A percentile compares a stretch with the other conserved stretches of the same genome.
phyloP scores from a whole-genome alignment of 257 asterid genomes.

The Ilex aquifolium region DNA sequence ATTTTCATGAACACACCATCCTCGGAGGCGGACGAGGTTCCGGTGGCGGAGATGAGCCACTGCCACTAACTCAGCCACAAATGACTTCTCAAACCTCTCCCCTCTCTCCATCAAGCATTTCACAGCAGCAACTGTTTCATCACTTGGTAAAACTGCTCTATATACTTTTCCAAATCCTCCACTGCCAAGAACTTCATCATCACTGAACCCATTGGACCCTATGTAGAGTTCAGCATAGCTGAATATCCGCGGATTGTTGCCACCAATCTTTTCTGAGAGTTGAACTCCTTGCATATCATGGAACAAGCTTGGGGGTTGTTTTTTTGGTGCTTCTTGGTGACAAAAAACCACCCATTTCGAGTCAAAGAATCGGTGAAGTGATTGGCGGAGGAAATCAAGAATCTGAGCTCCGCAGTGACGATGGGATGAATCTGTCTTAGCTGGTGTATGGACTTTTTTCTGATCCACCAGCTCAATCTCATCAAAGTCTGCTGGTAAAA shows the following conservation, averaged over 20 bases:
- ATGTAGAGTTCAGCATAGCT: slow-evolving; percentile 85
- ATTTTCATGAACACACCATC: slow-evolving; percentile 82
- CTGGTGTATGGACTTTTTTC: not conserved
- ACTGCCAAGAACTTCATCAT: slow-evolving; percentile 56
- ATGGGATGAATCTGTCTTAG: slow-evolving; percentile 8
- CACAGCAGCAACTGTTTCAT: slow-evolving; percentile 75
- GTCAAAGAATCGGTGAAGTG: slow-evolving; percentile 31
- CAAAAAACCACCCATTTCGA: slow-evolving; percentile 36
- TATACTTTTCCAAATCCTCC: slow-evolving; percentile 90
- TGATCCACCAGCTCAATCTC: slow-evolving; percentile 19
- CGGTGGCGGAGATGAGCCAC: slow-evolving; percentile 99
- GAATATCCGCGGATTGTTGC: slow-evolving; percentile 67
- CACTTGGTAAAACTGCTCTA: slow-evolving; percentile 78
- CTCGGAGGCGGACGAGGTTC: slow-evolving; percentile 77
- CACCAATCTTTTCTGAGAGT: slow-evolving; percentile 31
- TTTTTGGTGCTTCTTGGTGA: slow-evolving; percentile 19
- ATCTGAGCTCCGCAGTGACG: slow-evolving; percentile 29
- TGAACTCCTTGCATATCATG: slow-evolving; percentile 76
- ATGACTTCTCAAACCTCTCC: slow-evolving; percentile 70
- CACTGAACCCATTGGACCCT: slow-evolving; percentile 67
- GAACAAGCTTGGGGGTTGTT: slow-evolving; percentile 31
- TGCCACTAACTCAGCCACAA: slow-evolving; percentile 81
- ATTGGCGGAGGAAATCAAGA: slow-evolving; percentile 26
- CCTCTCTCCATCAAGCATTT: slow-evolving; percentile 83
- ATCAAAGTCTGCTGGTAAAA: slow-evolving; percentile 48